Evolutionary conservation across 2,329 filamentous ascomycete species (phyloP).

Genomic region (Claviceps purpurea): DNA sequence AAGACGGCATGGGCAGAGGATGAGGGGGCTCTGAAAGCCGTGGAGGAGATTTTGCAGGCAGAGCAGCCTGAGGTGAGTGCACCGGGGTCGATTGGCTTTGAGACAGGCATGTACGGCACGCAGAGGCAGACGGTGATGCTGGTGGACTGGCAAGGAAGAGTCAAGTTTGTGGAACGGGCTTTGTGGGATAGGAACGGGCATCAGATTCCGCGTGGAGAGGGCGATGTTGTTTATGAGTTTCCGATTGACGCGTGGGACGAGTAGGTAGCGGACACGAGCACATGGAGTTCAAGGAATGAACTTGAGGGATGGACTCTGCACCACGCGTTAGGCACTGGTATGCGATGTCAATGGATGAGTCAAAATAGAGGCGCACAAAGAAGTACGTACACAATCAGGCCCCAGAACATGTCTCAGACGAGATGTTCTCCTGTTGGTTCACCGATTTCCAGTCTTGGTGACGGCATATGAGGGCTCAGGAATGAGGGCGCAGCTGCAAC

Average conservation of each 20-base stretch:
- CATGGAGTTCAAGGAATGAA: no score
- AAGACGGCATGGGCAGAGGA: slow-evolving; percentile 20
- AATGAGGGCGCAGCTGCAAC: neutral
- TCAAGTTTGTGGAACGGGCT: slow-evolving; percentile 45
- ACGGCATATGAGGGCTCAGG: no score
- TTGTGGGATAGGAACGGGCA: slow-evolving; percentile 47
- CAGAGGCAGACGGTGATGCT: slow-evolving; percentile 50
- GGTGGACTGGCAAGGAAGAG: slow-evolving; percentile 49
- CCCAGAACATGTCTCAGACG: neutral
- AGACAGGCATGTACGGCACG: slow-evolving; percentile 49
- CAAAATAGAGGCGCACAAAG: no score
- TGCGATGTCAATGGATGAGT: no score
- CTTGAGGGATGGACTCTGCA: no score
- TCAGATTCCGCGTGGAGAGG: slow-evolving; percentile 36
- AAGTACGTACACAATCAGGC: no score
- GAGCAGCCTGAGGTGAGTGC: slow-evolving; percentile 24
- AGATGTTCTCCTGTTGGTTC: neutral
- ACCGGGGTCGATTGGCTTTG: slow-evolving; percentile 25
- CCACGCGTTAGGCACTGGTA: no score
- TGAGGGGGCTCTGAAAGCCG: slow-evolving; percentile 23
- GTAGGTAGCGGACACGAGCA: slow-evolving; percentile 5
- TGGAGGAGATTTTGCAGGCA: slow-evolving; percentile 22
- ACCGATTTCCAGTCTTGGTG: no score
- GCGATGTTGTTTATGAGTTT: slow-evolving; percentile 43
- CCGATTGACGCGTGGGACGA: slow-evolving; percentile 39